Percentiles rank a stretch among this genome's conserved stretches.
Evolutionary conservation across 495 filamentous ascomycete species (phyloP).

Genomic region (Podospora pseudopauciseta): DNA sequence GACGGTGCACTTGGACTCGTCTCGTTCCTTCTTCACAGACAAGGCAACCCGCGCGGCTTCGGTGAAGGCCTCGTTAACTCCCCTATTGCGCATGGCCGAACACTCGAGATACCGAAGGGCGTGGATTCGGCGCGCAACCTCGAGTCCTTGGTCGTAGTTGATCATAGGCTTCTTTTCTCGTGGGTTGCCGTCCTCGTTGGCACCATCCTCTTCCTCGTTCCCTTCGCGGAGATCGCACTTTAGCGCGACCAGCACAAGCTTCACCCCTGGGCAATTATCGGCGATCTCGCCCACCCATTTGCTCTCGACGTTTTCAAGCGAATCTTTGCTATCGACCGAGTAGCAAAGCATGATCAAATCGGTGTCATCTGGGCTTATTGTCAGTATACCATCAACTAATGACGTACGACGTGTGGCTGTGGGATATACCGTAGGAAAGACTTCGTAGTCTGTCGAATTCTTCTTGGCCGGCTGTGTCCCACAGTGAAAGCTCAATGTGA

Average conservation of each 20-base stretch:
- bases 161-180: conserved; percentile 71
- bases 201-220: conserved; percentile 52
- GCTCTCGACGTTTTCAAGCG: conserved; percentile 94
- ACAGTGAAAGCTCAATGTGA: conserved; percentile 94
- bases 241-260: conserved; percentile 90
- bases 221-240: conserved; percentile 92
- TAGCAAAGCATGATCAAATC: conserved; percentile 99
- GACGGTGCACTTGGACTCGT: conserved; percentile 51
- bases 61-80: conserved; percentile 97
- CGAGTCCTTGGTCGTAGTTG: conserved; percentile 86
- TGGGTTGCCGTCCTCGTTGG: conserved; percentile 39
- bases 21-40: conserved; percentile 69
- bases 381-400: conserved; percentile 7
- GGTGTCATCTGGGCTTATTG: conserved; percentile 60
- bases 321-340: conserved; percentile 91
- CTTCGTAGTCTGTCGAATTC: conserved; percentile 97
- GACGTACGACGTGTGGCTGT: not conserved
- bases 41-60: conserved; percentile 96
- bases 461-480: conserved; percentile 98
- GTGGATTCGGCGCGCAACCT: conserved; percentile 85
- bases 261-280: conserved; percentile 93
- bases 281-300: conserved; percentile 98
- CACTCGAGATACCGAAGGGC: conserved; percentile 95
- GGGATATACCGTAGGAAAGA: conserved; percentile 70
- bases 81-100: conserved; percentile 94